Percentiles rank a stretch among this genome's conserved stretches.
Conservation (phyloP, 192 early-diverging fungal species). For the Umbelopsis vinacea region DNA sequence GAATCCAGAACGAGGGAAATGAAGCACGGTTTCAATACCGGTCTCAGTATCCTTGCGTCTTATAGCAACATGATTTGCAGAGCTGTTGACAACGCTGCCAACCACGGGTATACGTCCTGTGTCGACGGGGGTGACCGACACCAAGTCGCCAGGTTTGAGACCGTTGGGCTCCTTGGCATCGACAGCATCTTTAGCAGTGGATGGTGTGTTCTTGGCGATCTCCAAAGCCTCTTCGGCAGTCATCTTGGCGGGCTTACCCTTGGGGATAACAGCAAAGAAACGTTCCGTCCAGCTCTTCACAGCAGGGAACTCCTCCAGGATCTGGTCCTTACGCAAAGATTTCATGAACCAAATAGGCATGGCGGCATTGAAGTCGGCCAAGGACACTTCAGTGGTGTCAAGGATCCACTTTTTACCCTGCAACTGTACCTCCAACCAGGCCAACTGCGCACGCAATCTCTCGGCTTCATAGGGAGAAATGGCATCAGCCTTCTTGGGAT, state of each 20-base stretch:
- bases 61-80: conserved; percentile 6
- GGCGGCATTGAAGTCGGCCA: conserved; percentile 29
- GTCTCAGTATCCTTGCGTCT: conserved; percentile 9
- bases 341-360: conserved; percentile 22
- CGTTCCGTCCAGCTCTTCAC: conserved; percentile 10
- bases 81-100: conserved; percentile 21
- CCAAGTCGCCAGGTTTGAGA: conserved; percentile 24
- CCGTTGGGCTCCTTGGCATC: conserved; percentile 6
- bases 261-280: background rate
- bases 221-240: conserved; percentile 34
- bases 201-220: conserved; percentile 18
- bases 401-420: conserved; percentile 22
- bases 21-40: conserved; percentile 19
- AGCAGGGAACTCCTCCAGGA: conserved; percentile 19
- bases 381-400: conserved; percentile 22
- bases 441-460: conserved; percentile 22
- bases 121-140: conserved; percentile 33
- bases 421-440: conserved; percentile 8
- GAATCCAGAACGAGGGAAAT: conserved; percentile 33
- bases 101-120: conserved; percentile 23
- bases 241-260: background rate
- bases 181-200: background rate
- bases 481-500: background rate
- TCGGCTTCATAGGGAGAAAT: conserved; percentile 4
- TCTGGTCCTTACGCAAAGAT: background rate